phyloP scores from a whole-genome alignment of 208 protist species.

The Novymonas esmeraldas region DNA sequence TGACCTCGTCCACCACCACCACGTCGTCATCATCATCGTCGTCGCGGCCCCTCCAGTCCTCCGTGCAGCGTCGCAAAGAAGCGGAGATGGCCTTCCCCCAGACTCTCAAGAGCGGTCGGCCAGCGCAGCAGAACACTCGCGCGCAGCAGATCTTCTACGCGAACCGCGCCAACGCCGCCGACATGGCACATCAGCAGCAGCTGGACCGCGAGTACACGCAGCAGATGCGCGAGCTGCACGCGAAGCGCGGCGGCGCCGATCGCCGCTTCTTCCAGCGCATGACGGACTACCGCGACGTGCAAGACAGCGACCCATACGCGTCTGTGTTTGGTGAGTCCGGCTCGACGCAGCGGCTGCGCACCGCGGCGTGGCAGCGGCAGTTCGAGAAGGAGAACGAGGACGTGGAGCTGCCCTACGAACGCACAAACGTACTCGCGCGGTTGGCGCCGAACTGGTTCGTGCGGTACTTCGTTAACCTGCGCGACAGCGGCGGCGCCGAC shows the following conservation, averaged over 20 bases:
- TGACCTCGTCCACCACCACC: background rate
- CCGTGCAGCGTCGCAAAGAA: slow-evolving; percentile 47
- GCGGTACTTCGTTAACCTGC: slow-evolving; percentile 79
- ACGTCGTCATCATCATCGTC: slow-evolving; percentile 8
- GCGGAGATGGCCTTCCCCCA: slow-evolving; percentile 63
- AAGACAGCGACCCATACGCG: slow-evolving; percentile 75
- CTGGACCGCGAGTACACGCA: slow-evolving; percentile 50
- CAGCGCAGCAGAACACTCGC: slow-evolving; percentile 61
- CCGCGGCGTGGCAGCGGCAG: slow-evolving; percentile 85
- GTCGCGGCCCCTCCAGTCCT: slow-evolving; percentile 48
- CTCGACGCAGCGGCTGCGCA: slow-evolving; percentile 56
- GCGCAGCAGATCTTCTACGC: slow-evolving; percentile 64
- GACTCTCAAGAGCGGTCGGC: slow-evolving; percentile 81
- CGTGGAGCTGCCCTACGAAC: slow-evolving; percentile 84
- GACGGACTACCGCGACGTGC: slow-evolving; percentile 78
- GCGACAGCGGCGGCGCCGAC: slow-evolving; percentile 75
- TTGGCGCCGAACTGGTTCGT: slow-evolving; percentile 88
- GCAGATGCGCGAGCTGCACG: slow-evolving; percentile 45
- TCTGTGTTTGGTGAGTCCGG: slow-evolving; percentile 67
- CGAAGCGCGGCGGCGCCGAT: slow-evolving; percentile 36
- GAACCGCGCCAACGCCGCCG: slow-evolving; percentile 36
- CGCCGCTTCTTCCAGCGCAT: slow-evolving; percentile 66
- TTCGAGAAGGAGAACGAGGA: slow-evolving; percentile 87
- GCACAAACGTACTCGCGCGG: slow-evolving; percentile 68
- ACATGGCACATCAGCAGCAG: slow-evolving; percentile 45